Conservation (phyloP, 352 stramenopile species). For the Pythium periplocum region DNA sequence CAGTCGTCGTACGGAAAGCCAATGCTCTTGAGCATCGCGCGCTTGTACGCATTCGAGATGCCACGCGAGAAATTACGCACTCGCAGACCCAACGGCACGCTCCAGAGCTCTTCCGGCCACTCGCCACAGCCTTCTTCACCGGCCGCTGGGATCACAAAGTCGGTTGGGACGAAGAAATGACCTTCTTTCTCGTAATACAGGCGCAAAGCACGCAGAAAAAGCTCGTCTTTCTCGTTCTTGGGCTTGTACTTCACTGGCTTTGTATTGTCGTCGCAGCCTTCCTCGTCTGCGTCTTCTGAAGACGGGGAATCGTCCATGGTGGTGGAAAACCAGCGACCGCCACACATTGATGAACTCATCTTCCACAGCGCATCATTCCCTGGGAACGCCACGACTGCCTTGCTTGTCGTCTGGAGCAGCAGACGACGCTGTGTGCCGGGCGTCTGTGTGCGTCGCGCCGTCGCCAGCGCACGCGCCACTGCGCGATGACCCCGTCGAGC, state of each 20-base stretch:
- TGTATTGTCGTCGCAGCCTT: too few species aligned
- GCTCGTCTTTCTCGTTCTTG: conserved; percentile 34
- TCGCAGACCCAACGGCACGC: conserved; percentile 42
- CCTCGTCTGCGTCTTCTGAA: too few species aligned
- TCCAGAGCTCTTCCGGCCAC: conserved; percentile 48
- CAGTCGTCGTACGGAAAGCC: conserved; percentile 68
- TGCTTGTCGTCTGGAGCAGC: too few species aligned
- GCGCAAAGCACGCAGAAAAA: conserved; percentile 49
- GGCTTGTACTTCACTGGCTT: neutral
- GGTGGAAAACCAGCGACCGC: too few species aligned
- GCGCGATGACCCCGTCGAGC: too few species aligned
- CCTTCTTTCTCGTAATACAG: conserved; percentile 45
- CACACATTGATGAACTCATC: too few species aligned
- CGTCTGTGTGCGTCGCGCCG: too few species aligned
- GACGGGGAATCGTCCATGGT: too few species aligned
- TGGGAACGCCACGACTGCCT: too few species aligned
- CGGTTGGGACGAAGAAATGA: conserved; percentile 63
- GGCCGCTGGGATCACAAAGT: conserved; percentile 27
- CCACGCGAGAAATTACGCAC: conserved; percentile 57
- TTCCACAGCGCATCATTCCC: too few species aligned
- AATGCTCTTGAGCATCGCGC: conserved; percentile 43
- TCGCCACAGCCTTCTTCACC: conserved; percentile 2
- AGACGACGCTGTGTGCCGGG: too few species aligned
- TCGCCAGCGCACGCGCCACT: too few species aligned
- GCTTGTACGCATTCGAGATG: conserved; percentile 54